Evolutionary conservation across 805 yeast species (phyloP).

Genomic region (Saccharomycodes ludwigii): DNA sequence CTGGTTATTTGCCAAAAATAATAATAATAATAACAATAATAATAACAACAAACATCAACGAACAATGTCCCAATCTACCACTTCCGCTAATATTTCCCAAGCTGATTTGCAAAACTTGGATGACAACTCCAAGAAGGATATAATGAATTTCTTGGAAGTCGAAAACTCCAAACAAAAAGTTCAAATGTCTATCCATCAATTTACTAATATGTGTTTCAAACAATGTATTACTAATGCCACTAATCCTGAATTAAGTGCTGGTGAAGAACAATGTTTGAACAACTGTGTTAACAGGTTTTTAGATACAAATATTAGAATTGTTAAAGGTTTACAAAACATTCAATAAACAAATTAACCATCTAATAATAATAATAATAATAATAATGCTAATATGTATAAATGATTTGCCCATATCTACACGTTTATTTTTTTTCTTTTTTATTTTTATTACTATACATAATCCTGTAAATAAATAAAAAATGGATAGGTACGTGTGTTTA

Average conservation of each 20-base stretch:
- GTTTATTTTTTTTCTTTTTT: not conserved
- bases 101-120: conserved; percentile 38
- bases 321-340: conserved; percentile 33
- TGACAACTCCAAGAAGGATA: conserved; percentile 60
- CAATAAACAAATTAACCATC: conserved; percentile 9
- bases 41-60: not conserved
- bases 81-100: conserved; percentile 24
- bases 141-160: conserved; percentile 61
- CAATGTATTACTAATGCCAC: conserved; percentile 50
- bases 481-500: no score
- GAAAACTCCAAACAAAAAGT: conserved; percentile 83
- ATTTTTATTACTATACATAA: not conserved
- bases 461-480: not conserved
- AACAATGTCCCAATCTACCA: not conserved
- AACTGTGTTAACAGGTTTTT: conserved; percentile 79
- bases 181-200: conserved; percentile 73
- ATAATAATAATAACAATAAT: no score
- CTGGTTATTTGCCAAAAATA: not conserved
- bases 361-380: not conserved
- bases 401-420: not conserved
- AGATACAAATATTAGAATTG: conserved; percentile 79
- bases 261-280: conserved; percentile 61
- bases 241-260: conserved; percentile 35
- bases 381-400: not conserved
- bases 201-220: conserved; percentile 85